These are phyloP conservation scores for Colletotrichum falcatum DNA, from an alignment of 2,329 filamentous ascomycete species.

Conservation along the genomic window DNA sequence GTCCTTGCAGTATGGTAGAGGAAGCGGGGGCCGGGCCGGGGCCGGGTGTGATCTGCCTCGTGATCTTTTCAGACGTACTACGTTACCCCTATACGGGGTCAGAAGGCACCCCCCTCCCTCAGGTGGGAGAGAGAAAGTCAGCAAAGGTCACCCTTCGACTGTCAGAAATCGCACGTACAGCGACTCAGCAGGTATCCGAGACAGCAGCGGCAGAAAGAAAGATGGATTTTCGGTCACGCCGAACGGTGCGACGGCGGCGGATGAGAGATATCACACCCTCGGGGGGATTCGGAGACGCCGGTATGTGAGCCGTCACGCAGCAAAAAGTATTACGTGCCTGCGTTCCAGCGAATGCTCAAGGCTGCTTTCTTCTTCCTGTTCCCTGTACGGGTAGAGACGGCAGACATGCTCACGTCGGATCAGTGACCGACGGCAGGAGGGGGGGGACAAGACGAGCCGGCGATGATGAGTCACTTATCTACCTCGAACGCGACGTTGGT, in stretches of 20 bases:
- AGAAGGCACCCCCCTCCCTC: neutral
- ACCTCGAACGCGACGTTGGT: constrained; percentile 10
- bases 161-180: constrained; percentile 15
- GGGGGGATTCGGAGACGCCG: neutral
- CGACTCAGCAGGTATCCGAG: constrained; percentile 8
- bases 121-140: neutral
- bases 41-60: neutral
- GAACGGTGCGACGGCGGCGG: neutral
- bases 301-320: neutral
- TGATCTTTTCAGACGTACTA: neutral
- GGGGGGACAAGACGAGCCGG: constrained; percentile 6
- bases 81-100: neutral
- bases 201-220: neutral
- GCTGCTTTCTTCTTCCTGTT: neutral
- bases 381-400: neutral
- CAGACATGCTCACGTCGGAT: neutral
- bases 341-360: neutral
- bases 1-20: neutral
- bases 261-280: neutral
- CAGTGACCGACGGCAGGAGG: too few species aligned
- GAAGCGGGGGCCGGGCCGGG: neutral
- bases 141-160: constrained; percentile 6
- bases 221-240: neutral
- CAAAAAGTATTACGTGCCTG: neutral
- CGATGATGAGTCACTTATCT: neutral